Evolutionary conservation across 352 stramenopile species (phyloP), one percentile per base, ranked within the genome.

Genomic region (Phytophthora hibernalis): DNA sequence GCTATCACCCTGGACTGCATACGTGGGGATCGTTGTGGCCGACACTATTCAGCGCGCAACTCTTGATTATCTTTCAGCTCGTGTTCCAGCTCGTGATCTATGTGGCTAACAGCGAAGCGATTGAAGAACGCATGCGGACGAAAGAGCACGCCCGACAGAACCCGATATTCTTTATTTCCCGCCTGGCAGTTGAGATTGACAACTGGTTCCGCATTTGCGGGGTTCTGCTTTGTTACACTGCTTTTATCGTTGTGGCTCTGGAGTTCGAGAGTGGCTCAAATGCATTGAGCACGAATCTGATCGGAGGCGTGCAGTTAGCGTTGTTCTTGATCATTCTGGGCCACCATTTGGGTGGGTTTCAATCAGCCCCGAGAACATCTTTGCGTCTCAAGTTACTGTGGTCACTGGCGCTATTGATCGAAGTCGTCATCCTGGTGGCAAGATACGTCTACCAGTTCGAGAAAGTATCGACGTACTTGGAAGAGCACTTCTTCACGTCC

Each of bases 61-160:
- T 96, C 24, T 54, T 93, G 9, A 92, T 96, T 48, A 95, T 96
- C 28, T 78, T 91, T 16, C 85, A 95, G 61, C 50, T 96, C 12
- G 83, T 96, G 10, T 92, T 94, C 42, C 88, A 96, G 67, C 76
- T 96, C 21, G 85, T 95, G 48, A 87, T 96, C 6, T 96, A 96
- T 43, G 81, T 92, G 13, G 70, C 79, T 0, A 94, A 91, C 37
- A 87, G 78, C 15, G 72, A 91, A 20, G 83, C 74, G 1, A 91
- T 90, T 37, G 71, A 92, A 18, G 80, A 93, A 52, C 80, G 83
- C 0, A 72, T 92, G 20, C 66, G 70, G 21, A 92, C 79, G 0
- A 80, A 90, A 42, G 68, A 90, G 7, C 63, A 91, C 45, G 72
- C 84, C 56, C 74, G 76, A 12, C 86, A 95, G 40, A 89, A 92